Evolutionary conservation across 1,284 basidiomycete species (phyloP).

Genomic region (Heterobasidion annosum): DNA sequence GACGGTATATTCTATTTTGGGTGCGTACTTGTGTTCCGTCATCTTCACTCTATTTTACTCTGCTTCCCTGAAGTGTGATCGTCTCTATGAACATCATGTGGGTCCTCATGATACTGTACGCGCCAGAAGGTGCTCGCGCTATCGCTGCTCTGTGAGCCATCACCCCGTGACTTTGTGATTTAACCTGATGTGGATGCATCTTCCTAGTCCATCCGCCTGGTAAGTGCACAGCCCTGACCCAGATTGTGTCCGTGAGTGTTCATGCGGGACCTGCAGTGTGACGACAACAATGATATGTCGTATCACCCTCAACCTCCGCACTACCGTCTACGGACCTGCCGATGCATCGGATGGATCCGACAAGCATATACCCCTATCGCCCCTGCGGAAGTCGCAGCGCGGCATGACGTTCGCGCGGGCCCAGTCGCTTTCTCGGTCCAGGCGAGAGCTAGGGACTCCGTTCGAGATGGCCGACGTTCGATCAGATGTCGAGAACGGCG

Average conservation of each 20-base stretch:
- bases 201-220: constrained; percentile 10
- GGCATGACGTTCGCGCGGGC: not conserved
- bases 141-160: constrained; percentile 11
- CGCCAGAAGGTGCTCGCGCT: constrained; percentile 10
- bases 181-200: not conserved
- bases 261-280: constrained; percentile 1
- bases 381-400: not conserved
- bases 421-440: not conserved
- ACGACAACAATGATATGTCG: constrained; percentile 12
- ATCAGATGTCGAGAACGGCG: not conserved
- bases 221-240: not conserved
- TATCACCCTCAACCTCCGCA: constrained; percentile 12
- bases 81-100: constrained; percentile 12
- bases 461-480: no score
- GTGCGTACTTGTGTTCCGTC: not conserved
- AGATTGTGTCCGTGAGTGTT: not conserved
- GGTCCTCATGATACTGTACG: constrained; percentile 13
- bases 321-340: constrained; percentile 9
- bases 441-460: no score
- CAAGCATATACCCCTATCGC: not conserved
- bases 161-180: not conserved
- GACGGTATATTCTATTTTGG: constrained; percentile 12
- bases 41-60: not conserved
- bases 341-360: constrained; percentile 4
- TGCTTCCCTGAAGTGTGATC: constrained; percentile 5